These are phyloP conservation scores for Malassezia restricta DNA, from an alignment of 1,284 basidiomycete species.

Conservation along the genomic window DNA sequence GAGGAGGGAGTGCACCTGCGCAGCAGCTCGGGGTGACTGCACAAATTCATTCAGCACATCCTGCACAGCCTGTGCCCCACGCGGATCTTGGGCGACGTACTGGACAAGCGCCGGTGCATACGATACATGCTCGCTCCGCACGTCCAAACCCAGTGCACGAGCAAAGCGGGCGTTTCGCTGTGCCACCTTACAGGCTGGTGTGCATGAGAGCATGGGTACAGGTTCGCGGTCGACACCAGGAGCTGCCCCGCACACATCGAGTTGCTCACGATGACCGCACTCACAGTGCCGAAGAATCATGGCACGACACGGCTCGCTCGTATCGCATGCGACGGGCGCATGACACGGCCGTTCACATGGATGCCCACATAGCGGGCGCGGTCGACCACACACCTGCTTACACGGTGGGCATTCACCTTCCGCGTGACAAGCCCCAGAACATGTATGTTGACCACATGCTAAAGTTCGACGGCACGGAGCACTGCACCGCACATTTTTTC, in stretches of 20 bases:
- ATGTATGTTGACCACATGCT: constrained; percentile 38
- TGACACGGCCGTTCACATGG: constrained; percentile 36
- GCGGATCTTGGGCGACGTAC: constrained; percentile 25
- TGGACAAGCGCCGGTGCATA: constrained; percentile 22
- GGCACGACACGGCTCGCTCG: constrained; percentile 33
- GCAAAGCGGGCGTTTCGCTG: constrained; percentile 43
- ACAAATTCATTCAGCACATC: constrained; percentile 36
- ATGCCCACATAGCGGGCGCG: constrained; percentile 34
- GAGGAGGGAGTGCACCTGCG: constrained; percentile 20
- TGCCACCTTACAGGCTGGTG: constrained; percentile 31
- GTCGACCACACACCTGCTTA: constrained; percentile 35
- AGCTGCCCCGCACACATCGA: constrained; percentile 16
- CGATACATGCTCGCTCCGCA: constrained; percentile 18
- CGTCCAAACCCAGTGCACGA: constrained; percentile 37
- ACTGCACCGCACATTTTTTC: constrained; percentile 33
- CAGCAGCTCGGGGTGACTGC: constrained; percentile 31
- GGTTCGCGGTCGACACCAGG: background rate
- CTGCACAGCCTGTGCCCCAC: constrained; percentile 28
- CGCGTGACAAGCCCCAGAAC: constrained; percentile 32
- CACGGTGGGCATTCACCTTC: constrained; percentile 34
- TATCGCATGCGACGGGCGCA: constrained; percentile 36
- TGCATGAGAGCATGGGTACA: constrained; percentile 32
- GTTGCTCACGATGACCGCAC: constrained; percentile 37
- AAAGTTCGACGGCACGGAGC: constrained; percentile 30
- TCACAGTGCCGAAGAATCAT: constrained; percentile 33